Evolutionary conservation across 2,329 filamentous ascomycete species (phyloP).

Genomic region (Sordariomycetes sp.): DNA sequence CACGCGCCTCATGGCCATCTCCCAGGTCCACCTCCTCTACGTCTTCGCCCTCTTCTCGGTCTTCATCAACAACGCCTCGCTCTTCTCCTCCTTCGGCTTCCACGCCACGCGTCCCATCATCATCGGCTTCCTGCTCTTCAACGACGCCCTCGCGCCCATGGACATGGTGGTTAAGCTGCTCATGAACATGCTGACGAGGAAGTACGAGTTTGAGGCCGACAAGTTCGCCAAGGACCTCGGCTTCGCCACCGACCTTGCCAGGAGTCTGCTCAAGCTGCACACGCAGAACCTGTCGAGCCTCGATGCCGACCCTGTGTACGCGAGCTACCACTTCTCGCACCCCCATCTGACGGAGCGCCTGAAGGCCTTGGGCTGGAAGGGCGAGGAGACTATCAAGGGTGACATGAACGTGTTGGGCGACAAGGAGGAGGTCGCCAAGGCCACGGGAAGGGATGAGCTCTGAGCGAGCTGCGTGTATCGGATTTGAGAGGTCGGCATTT

Average conservation of each 20-base stretch:
- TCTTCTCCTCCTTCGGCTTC: conserved; percentile 92
- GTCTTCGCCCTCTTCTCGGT: conserved; percentile 94
- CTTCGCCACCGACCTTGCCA: conserved; percentile 73
- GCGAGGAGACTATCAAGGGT: conserved; percentile 36
- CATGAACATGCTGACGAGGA: conserved; percentile 92
- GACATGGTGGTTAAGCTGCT: conserved; percentile 90
- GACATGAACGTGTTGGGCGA: conserved; percentile 17
- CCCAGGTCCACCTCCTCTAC: conserved; percentile 88
- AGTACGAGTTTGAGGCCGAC: conserved; percentile 95
- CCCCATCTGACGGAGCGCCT: conserved; percentile 91
- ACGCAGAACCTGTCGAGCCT: conserved; percentile 97
- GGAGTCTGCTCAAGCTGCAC: conserved; percentile 91
- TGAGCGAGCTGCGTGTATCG: too few relatives aligned
- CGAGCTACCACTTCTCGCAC: conserved; percentile 97
- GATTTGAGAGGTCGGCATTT: too few relatives aligned
- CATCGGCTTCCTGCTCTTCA: conserved; percentile 96
- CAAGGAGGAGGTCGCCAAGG: conserved; percentile 46
- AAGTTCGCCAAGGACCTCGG: conserved; percentile 79
- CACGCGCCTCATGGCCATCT: conserved; percentile 80
- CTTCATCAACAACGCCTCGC: conserved; percentile 89
- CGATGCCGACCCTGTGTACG: conserved; percentile 98
- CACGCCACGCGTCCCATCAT: conserved; percentile 76
- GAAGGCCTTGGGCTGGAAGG: conserved; percentile 81
- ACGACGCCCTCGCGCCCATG: conserved; percentile 88
- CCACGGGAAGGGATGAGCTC: conserved; percentile 65